Evolutionary conservation across 192 early-diverging fungal genomes (phyloP).

Genomic region (Entomortierella lignicola): DNA sequence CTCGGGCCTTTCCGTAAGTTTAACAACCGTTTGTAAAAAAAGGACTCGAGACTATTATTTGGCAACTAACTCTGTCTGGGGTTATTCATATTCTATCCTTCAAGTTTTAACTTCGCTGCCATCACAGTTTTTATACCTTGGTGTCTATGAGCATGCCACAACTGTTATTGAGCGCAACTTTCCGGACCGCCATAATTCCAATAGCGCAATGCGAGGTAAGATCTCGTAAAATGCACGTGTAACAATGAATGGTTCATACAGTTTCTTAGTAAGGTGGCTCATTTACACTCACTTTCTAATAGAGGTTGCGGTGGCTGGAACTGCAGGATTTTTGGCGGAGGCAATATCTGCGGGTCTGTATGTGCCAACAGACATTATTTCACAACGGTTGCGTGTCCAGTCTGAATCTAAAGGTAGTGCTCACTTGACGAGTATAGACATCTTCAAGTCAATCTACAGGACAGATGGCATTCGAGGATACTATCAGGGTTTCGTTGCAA

Average conservation of each 20-base stretch:
- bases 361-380: slow-evolving; percentile 52
- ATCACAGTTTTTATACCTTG: slow-evolving; percentile 47
- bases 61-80: too few species aligned
- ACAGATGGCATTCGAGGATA: slow-evolving; percentile 46
- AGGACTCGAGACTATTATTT: too few species aligned
- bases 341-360: slow-evolving; percentile 32
- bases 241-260: too few species aligned
- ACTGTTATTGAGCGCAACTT: slow-evolving; percentile 40
- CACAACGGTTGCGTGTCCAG: slow-evolving; percentile 44
- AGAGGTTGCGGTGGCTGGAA: slow-evolving; percentile 50
- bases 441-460: slow-evolving; percentile 47
- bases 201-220: slow-evolving; percentile 46
- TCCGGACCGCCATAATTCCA: slow-evolving; percentile 40
- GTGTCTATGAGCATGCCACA: slow-evolving; percentile 50
- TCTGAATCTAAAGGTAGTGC: slow-evolving; percentile 39
- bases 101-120: slow-evolving; percentile 49
- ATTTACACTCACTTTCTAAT: background rate
- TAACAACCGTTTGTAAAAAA: background rate
- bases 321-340: slow-evolving; percentile 50
- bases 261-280: too few species aligned
- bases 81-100: background rate
- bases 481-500: slow-evolving; percentile 48
- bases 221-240: background rate
- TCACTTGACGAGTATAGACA: slow-evolving; percentile 44
- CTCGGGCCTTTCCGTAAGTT: slow-evolving; percentile 48